phyloP scores from a whole-genome alignment of 2,329 filamentous ascomycete species.

The Penicillium sp. region DNA sequence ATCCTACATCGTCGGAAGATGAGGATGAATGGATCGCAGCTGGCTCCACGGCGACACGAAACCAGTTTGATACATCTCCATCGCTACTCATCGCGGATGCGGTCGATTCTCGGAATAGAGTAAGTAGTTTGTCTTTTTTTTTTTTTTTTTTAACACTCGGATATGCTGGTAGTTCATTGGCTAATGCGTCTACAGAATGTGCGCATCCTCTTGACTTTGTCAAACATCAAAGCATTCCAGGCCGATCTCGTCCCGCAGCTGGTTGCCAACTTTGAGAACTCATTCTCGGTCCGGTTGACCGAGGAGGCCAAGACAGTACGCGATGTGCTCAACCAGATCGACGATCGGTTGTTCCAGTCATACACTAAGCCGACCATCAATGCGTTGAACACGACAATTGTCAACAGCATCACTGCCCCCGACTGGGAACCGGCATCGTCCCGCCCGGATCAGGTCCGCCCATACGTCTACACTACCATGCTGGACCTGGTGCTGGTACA shows the following conservation, averaged over 20 bases:
- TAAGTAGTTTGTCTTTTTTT: too few species aligned
- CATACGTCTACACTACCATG: constrained; percentile 83
- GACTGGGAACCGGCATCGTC: constrained; percentile 60
- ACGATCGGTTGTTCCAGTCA: constrained; percentile 79
- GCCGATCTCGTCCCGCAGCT: constrained; percentile 74
- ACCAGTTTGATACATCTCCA: constrained; percentile 28
- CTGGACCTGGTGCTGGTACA: constrained; percentile 82
- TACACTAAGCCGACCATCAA: constrained; percentile 74
- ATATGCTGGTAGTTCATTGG: too few species aligned
- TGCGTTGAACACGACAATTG: constrained; percentile 60
- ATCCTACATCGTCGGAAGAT: constrained; percentile 55
- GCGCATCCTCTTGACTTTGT: constrained; percentile 85
- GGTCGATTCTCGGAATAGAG: constrained; percentile 47
- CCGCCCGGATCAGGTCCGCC: constrained; percentile 63
- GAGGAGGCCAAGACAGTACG: constrained; percentile 88
- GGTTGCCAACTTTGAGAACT: constrained; percentile 85
- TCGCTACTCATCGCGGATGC: constrained; percentile 41
- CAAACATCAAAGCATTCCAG: constrained; percentile 78
- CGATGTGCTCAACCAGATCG: constrained; percentile 83
- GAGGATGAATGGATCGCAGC: constrained; percentile 48
- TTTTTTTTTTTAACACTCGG: too few species aligned
- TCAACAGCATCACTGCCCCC: constrained; percentile 61
- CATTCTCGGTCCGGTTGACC: constrained; percentile 86
- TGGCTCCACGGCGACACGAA: constrained; percentile 24
- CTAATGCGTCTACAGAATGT: too few species aligned